Percentiles rank a stretch among this genome's conserved stretches.
phyloP scores from a whole-genome alignment of 306 rosid genomes.

The Acacia confusa region DNA sequence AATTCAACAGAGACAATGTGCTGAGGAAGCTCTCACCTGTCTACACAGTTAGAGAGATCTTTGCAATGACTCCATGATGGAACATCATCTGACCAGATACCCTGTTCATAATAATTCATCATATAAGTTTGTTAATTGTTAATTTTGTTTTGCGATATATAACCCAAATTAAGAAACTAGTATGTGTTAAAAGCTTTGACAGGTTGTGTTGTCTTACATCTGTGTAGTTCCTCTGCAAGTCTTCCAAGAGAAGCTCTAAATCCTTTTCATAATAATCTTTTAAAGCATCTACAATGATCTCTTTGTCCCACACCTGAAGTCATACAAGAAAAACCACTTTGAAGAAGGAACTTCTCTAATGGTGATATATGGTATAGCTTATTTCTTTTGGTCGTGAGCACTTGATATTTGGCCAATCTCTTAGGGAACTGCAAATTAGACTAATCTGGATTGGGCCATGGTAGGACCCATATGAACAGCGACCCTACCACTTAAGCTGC shows the following conservation, averaged over 20 bases:
- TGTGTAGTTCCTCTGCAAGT: slow-evolving; percentile 70
- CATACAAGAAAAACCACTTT: background rate
- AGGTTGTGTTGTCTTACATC: slow-evolving; percentile 41
- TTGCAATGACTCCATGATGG: slow-evolving; percentile 70
- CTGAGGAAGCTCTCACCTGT: slow-evolving; percentile 42
- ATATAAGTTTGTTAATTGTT: background rate
- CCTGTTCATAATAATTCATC: slow-evolving; percentile 40
- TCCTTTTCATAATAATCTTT: slow-evolving; percentile 76
- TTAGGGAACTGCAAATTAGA: too few species aligned
- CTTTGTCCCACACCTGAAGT: slow-evolving; percentile 89
- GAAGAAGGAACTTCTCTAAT: background rate
- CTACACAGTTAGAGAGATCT: slow-evolving; percentile 57
- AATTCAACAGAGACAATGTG: background rate
- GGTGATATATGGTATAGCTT: too few species aligned
- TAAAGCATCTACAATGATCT: slow-evolving; percentile 65
- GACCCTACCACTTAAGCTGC: too few species aligned
- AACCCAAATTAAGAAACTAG: background rate
- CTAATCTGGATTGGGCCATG: too few species aligned
- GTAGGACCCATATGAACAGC: too few species aligned
- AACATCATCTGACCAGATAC: slow-evolving; percentile 81
- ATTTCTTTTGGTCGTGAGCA: too few species aligned
- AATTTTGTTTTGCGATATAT: background rate
- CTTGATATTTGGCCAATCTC: too few species aligned
- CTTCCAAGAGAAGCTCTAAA: slow-evolving; percentile 62
- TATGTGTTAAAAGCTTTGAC: background rate